phyloP scores from a whole-genome alignment of 148 eudicot species.

The Linanthus parryae region DNA sequence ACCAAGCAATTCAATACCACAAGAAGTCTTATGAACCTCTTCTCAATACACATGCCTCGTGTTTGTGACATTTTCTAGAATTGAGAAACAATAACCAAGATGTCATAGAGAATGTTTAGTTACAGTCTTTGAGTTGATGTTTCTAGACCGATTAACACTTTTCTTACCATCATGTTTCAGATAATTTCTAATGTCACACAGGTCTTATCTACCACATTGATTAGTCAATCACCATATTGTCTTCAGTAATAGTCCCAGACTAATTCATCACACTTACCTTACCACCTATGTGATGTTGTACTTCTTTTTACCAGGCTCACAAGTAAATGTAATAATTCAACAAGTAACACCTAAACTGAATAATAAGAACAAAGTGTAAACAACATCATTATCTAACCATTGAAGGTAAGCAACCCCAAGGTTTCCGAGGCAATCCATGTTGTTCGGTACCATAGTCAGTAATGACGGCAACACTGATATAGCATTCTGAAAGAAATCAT shows the following conservation, averaged over 20 bases:
- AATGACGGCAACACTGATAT: slow-evolving; percentile 74
- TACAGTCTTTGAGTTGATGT: no score
- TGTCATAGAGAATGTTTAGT: no score
- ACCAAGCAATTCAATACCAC: no score
- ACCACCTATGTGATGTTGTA: not conserved
- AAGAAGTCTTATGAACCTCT: no score
- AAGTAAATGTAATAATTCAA: not conserved
- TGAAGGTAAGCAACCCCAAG: slow-evolving; percentile 93
- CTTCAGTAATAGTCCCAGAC: not conserved
- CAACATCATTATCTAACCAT: slow-evolving; percentile 65
- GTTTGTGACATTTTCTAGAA: no score
- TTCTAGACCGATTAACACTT: no score
- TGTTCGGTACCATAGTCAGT: slow-evolving; percentile 56
- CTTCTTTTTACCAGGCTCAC: not conserved
- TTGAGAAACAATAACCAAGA: no score
- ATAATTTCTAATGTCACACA: not conserved
- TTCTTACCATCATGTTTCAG: not conserved
- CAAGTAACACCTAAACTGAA: not conserved
- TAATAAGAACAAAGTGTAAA: no score
- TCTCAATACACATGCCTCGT: no score
- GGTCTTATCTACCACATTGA: not conserved
- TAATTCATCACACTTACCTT: not conserved
- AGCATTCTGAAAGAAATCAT: slow-evolving; percentile 59
- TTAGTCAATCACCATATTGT: no score
- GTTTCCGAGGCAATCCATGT: slow-evolving; percentile 93